These are phyloP conservation scores for Leptographium flavum DNA, from an alignment of 2,329 filamentous ascomycete species.

Conservation along the genomic window DNA sequence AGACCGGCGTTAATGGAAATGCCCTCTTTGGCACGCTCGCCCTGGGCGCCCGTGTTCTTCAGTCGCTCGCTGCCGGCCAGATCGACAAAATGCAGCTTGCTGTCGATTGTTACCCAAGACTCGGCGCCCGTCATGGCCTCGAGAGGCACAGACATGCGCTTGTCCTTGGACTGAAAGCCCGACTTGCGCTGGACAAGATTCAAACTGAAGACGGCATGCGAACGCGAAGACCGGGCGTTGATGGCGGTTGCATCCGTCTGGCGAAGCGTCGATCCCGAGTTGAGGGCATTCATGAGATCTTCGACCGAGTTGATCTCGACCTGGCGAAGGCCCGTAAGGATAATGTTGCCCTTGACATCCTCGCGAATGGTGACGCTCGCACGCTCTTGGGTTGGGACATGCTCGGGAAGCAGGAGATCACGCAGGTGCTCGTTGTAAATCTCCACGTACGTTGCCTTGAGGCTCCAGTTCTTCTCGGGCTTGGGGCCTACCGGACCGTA, in stretches of 20 bases:
- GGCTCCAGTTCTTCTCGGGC: conserved; percentile 67
- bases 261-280: conserved; percentile 84
- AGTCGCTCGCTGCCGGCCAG: conserved; percentile 89
- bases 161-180: conserved; percentile 48
- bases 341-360: conserved; percentile 85
- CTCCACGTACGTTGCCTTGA: conserved; percentile 90
- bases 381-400: conserved; percentile 54
- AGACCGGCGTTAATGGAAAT: conserved; percentile 97
- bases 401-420: conserved; percentile 73
- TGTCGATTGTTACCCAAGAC: conserved; percentile 73
- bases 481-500: conserved; percentile 48
- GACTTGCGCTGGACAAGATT: conserved; percentile 79
- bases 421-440: conserved; percentile 97
- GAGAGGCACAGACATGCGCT: conserved; percentile 73
- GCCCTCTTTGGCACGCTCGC: conserved; percentile 85
- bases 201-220: conserved; percentile 91
- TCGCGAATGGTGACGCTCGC: conserved; percentile 80
- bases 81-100: conserved; percentile 98
- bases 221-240: conserved; percentile 94
- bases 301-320: conserved; percentile 83
- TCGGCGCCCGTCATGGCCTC: conserved; percentile 62
- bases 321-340: conserved; percentile 80
- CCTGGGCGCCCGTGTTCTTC: conserved; percentile 93
- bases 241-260: conserved; percentile 96
- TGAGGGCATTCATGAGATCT: conserved; percentile 76